Evolutionary conservation across 768 basidiomycete genomes (phyloP).

Genomic region (Xanthoconium purpureum): DNA sequence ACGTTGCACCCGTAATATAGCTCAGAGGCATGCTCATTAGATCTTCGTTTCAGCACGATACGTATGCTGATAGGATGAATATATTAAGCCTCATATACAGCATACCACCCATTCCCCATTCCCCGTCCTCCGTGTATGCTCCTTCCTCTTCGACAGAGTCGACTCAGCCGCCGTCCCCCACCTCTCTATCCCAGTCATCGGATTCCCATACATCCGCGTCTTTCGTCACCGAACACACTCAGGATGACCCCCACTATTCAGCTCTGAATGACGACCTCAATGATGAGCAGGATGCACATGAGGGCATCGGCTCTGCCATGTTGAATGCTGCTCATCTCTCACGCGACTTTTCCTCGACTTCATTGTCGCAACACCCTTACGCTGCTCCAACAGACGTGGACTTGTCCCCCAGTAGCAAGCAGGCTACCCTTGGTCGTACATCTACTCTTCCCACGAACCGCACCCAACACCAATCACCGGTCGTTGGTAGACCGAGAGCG

Average conservation of each 20-base stretch:
- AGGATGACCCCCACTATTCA: slow-evolving; percentile 33
- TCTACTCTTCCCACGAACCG: slow-evolving; percentile 35
- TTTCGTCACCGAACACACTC: slow-evolving; percentile 36
- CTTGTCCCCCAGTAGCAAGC: slow-evolving; percentile 24
- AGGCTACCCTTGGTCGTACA: slow-evolving; percentile 30
- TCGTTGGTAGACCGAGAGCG: slow-evolving; percentile 46
- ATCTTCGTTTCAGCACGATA: slow-evolving; percentile 67
- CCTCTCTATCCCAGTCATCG: slow-evolving; percentile 37
- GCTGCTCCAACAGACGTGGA: slow-evolving; percentile 42
- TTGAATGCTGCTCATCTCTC: slow-evolving; percentile 32
- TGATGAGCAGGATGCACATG: slow-evolving; percentile 39
- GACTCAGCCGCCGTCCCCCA: slow-evolving; percentile 37
- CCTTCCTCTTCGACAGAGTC: slow-evolving; percentile 38
- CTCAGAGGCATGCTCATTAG: slow-evolving; percentile 14
- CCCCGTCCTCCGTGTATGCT: slow-evolving; percentile 52
- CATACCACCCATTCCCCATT: slow-evolving; percentile 73
- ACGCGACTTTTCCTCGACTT: slow-evolving; percentile 25
- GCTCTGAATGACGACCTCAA: slow-evolving; percentile 19
- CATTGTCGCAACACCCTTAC: slow-evolving; percentile 47
- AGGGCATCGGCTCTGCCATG: slow-evolving; percentile 48
- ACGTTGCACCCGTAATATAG: slow-evolving; percentile 36
- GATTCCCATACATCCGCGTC: slow-evolving; percentile 53
- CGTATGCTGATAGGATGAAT: slow-evolving; percentile 92
- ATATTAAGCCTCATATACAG: slow-evolving; percentile 88
- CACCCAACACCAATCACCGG: slow-evolving; percentile 21